A percentile compares a stretch with the other conserved stretches of the same genome.
These are phyloP conservation scores for Sequoiadendron giganteum DNA, from an alignment of 75 land plant species.

Conservation along the genomic window DNA sequence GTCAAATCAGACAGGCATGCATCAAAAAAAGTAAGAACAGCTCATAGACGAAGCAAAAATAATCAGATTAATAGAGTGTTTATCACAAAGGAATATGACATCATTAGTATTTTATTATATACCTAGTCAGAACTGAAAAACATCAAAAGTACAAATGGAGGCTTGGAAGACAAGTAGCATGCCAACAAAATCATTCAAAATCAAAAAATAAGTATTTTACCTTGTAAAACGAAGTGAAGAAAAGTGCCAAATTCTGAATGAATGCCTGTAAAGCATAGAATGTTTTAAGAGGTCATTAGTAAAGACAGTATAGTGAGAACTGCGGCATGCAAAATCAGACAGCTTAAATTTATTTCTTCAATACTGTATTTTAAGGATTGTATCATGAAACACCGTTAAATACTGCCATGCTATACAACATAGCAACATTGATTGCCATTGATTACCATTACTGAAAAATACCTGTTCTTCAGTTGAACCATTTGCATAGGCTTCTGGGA, in stretches of 20 bases:
- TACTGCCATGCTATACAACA: background rate
- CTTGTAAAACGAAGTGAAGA: slow-evolving; percentile 97
- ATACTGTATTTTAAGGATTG: background rate
- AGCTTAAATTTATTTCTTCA: background rate
- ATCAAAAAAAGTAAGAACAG: background rate
- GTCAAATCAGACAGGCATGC: background rate
- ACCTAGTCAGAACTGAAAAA: background rate
- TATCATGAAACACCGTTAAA: background rate
- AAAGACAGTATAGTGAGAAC: background rate
- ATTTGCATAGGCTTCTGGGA: slow-evolving; percentile 86
- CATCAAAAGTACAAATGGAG: background rate
- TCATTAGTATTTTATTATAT: background rate
- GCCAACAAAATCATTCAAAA: background rate
- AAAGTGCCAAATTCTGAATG: slow-evolving; percentile 92
- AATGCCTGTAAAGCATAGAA: slow-evolving; percentile 56
- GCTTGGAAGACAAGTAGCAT: background rate
- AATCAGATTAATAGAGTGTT: background rate
- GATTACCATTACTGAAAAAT: background rate
- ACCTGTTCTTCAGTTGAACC: slow-evolving; percentile 97
- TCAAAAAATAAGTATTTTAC: slow-evolving; percentile 28
- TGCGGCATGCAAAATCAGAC: background rate
- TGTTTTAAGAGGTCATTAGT: background rate
- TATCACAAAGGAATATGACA: background rate
- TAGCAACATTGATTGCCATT: background rate
- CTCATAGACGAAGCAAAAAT: background rate